Base-by-base conservation (phyloP, 345 rosid genomes). In the Nephelium lappaceum region DNA sequence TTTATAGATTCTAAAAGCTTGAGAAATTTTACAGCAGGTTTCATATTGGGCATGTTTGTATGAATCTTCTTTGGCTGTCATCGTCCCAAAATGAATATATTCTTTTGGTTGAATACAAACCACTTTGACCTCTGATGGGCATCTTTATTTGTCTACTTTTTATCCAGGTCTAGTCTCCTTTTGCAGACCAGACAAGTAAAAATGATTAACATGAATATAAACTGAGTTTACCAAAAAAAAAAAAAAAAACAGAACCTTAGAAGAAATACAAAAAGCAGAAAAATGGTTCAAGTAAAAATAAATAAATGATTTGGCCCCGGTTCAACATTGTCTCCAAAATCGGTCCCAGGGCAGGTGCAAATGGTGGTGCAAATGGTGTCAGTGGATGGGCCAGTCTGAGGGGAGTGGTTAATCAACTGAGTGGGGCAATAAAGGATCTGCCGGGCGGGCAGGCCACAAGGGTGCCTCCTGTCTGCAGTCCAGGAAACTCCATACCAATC, bases 401-500 rank as follows among this genome's bases (percentile, higher is more conserved):
- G 16, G 72, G 27, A 62, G 12, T 49, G 73, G 67, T 31, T 71
- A 67, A 69, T 18, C 65, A 42, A 71, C 74, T 23, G 38, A 63
- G 24, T 18, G 80, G 75, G 74, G 69, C 84, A 81, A 74, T 60
- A 12, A 74, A 24, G 25, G 10, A 42, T 53, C 71, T 80, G 83
- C 70, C 67, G 71, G 85, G 83, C 43, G 31, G 65, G 23, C 82
- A 77, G 80, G 80, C 82, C 74, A 78, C 88, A 82, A 78, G 60
- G 41, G 67, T 85, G 80, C 68, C 80, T 80, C 82, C 85, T 83
- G 88, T 80, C 81, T 72, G 76, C 82, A 71, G 67, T 80, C 82
- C n/a, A 36, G 82, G 82, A 62, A 78, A 72, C 79, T 67, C 73
- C 67, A 41, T 63, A 23, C 61, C 63, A 5, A 58, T 67, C 45